These are phyloP conservation scores for Parascedosporium putredinis DNA, from an alignment of 2,329 filamentous ascomycete species.

Conservation along the genomic window DNA sequence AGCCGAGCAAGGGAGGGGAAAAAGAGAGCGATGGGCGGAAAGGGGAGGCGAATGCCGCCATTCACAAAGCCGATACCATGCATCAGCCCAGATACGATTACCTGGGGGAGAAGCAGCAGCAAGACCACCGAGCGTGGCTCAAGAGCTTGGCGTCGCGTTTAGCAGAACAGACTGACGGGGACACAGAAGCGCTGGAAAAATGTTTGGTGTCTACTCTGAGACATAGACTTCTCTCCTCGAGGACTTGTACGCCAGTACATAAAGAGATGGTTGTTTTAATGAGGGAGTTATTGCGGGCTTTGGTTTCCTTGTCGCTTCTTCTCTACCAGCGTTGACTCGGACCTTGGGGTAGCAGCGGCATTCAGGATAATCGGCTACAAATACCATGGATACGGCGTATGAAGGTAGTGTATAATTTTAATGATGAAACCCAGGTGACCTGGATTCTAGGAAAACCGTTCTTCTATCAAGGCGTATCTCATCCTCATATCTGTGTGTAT, in stretches of 20 bases:
- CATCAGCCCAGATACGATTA: slow-evolving; percentile 66
- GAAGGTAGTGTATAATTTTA: too few species aligned
- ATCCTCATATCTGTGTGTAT: too few species aligned
- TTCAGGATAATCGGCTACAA: too few species aligned
- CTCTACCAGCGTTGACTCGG: too few species aligned
- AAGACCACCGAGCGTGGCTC: slow-evolving; percentile 57
- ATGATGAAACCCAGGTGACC: too few species aligned
- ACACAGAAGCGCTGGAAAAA: neutral
- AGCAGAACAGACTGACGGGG: neutral
- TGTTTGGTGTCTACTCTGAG: neutral
- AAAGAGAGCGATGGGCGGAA: slow-evolving; percentile 14
- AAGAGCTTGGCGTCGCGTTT: slow-evolving; percentile 36
- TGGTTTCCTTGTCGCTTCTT: neutral
- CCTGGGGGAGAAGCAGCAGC: slow-evolving; percentile 50
- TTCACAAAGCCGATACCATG: slow-evolving; percentile 55
- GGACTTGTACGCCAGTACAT: neutral
- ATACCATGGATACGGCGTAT: too few species aligned
- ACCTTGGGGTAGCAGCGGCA: too few species aligned
- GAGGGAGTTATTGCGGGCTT: neutral
- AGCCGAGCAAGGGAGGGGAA: slow-evolving; percentile 13
- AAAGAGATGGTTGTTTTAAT: neutral
- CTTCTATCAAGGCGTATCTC: too few species aligned
- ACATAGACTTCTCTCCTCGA: slow-evolving; percentile 2
- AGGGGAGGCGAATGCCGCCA: slow-evolving; percentile 25
- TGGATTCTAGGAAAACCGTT: too few species aligned